A percentile compares a stretch with the other conserved stretches of the same genome.
Conservation (phyloP, 352 stramenopile species). For the Globisporangium viniferum region DNA sequence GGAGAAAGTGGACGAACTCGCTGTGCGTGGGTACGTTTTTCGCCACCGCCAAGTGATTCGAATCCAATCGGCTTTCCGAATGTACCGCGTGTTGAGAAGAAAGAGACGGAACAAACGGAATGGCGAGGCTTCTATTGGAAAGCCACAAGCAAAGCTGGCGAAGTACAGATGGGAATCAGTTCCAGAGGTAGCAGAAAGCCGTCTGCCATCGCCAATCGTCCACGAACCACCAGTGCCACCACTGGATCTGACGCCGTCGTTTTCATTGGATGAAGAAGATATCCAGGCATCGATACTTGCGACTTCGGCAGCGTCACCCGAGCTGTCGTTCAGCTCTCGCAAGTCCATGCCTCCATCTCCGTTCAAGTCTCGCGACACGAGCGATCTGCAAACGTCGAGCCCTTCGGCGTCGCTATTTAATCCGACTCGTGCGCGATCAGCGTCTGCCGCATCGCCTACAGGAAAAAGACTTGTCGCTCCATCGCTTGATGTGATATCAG, state of each 20-base stretch:
- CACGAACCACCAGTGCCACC: not conserved
- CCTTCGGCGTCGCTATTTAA: not conserved
- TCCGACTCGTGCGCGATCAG: conserved; percentile 2
- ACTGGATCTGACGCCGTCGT: not conserved
- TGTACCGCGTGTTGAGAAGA: conserved; percentile 45
- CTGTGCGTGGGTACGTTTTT: conserved; percentile 64
- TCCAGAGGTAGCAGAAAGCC: not conserved
- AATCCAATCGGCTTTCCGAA: conserved; percentile 64
- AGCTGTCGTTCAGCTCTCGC: conserved; percentile 4
- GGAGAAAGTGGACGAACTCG: conserved; percentile 82
- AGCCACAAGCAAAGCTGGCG: not conserved
- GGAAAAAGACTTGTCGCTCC: not conserved
- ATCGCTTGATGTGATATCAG: not conserved
- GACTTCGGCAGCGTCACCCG: conserved; percentile 11
- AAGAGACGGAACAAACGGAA: not conserved
- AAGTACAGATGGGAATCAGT: not conserved
- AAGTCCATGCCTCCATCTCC: conserved; percentile 8
- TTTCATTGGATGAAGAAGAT: not conserved
- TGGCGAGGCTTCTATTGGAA: not conserved
- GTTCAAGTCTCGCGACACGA: conserved; percentile 5
- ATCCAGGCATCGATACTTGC: conserved; percentile 18
- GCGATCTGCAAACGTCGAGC: not conserved
- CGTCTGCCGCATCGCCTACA: not conserved
- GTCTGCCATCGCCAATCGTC: not conserved
- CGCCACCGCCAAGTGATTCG: conserved; percentile 55